Base-by-base conservation (phyloP, 176 grass and related monocot species). In the Aegilops bicornis region DNA sequence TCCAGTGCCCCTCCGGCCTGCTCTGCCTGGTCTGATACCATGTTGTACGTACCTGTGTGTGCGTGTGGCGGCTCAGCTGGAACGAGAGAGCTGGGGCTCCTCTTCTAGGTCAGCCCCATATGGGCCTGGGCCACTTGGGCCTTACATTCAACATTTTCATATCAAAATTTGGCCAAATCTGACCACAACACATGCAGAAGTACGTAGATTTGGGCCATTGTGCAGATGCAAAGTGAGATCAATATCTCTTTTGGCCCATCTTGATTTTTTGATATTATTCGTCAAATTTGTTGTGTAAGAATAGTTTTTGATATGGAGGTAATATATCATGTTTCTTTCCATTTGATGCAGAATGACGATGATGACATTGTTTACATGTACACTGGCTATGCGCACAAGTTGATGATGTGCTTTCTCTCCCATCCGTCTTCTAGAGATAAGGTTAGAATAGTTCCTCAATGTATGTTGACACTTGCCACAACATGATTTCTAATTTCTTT, bases 351-450 rank as follows among this genome's bases (percentile, higher is more conserved):
- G 96, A 95, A 95, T 92, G 93, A 98, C 22, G 96, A 98, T 25
- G 96, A 98, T 52, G 91, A 98, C 58, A 94, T 98, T 82, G 82
- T 88, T 64, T 98, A 92, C 77, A 95, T 95, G 89, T 98, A 98
- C 87, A 94, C 89, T 86, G 93, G 90, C 23, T 98, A 98, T 89
- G 81, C 90, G 43, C 96, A 98, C 76, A 98, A 98, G 83, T 86
- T 98, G 85, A 94, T 98, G 96, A 95, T 94, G 91, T 94, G 93
- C 82, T 98, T 98, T 91, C 84, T 98, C 92, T 92, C 93, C 58
- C 86, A 98, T 32, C 96, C 96, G 7, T 87, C 88, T 85, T 92
- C 88, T 61, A 92, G 90, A 80, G 86, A 95, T 48, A 98, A 98
- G 96, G 96, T 98, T 75, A 86, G 90, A 82, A 22, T 81, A 73